phyloP scores from a whole-genome alignment of 768 basidiomycete genomes.

The Lentinula raphanica region DNA sequence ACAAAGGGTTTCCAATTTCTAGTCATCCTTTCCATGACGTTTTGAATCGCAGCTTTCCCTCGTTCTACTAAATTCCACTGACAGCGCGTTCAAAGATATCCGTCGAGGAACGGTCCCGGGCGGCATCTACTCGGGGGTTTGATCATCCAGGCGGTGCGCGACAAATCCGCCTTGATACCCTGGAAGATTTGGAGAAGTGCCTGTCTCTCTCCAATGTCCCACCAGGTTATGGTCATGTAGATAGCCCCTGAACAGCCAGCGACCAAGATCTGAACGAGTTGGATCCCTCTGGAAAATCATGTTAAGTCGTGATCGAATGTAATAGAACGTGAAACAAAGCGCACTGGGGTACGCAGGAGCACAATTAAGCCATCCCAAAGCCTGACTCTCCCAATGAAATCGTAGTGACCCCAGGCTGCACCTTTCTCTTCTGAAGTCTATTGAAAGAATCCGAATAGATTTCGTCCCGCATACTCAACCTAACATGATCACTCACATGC shows the following conservation, averaged over 20 bases:
- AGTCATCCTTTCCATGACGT: neutral
- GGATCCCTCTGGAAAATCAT: conserved; percentile 26
- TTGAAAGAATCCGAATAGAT: neutral
- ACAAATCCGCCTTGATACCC: conserved; percentile 50
- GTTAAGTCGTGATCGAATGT: neutral
- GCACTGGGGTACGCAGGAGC: conserved; percentile 40
- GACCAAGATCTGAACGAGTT: conserved; percentile 26
- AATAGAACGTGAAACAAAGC: conserved; percentile 13
- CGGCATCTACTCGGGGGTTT: neutral
- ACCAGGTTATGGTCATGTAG: conserved; percentile 44
- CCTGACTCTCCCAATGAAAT: conserved; percentile 42
- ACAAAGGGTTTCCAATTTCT: neutral
- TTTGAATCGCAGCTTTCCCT: too few species aligned
- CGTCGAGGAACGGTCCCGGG: neutral
- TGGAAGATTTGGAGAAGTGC: conserved; percentile 29
- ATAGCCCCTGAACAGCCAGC: conserved; percentile 51
- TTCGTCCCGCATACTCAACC: neutral
- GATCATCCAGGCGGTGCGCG: conserved; percentile 13
- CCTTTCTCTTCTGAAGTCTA: conserved; percentile 40
- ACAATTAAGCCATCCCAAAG: conserved; percentile 48
- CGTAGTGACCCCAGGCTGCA: conserved; percentile 45
- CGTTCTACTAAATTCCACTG: too few species aligned
- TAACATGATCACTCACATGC: conserved; percentile 27
- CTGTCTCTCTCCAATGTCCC: conserved; percentile 51
- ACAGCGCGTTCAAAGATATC: too few species aligned